Base-by-base conservation (phyloP, 176 grass and related monocot species). In the Carex littledalei region DNA sequence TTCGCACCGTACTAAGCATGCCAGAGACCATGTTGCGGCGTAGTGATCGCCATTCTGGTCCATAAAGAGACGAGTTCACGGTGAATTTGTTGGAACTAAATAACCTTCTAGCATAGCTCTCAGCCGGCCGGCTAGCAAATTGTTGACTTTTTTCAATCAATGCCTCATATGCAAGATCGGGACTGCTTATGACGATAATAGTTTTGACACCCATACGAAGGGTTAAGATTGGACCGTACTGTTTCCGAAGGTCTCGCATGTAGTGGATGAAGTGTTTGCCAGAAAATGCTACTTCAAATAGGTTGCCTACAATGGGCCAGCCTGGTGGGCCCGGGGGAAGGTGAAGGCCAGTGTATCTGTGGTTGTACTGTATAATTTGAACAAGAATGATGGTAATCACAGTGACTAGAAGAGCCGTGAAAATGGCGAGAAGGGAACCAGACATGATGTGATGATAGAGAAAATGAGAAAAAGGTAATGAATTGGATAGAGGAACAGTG, bases 21-120 rank as follows among this genome's bases (percentile, higher is more conserved):
- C 94, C 94, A 80, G 90, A 89, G 80, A 97, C 94, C 94, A 97
- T 94, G 90, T 97, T 97, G 70, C 92, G 92, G 15, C 92, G 90
- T 34, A 97, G 86, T 24, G 90, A 87, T 17, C 94, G 90, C 94
- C 94, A 97, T 86, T 92, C 92, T 49, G 87, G 47, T 0, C 94
- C 94, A 67, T 94, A 97, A 68, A 94, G 81, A 3, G 92, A 89
- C 0, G 94, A 94, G 89, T 97, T 97, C 17, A 97, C 92, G 71
- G 92, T 94, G 89, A 97, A 91, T 91, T 94, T 97, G 87, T 94
- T 88, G 84, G 67, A 91, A 79, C 92, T 94, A 90, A 97, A 97
- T 84, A 97, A 88, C 65, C 84, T 92, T 58, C 92, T 92, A 16
- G 89, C 86, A 13, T 86, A 81, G 89, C 56, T 94, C 89, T 97